A percentile compares a stretch with the other conserved stretches of the same genome.
phyloP scores from a whole-genome alignment of 768 basidiomycete species.

The Rhodosporidiobolus sp. region DNA sequence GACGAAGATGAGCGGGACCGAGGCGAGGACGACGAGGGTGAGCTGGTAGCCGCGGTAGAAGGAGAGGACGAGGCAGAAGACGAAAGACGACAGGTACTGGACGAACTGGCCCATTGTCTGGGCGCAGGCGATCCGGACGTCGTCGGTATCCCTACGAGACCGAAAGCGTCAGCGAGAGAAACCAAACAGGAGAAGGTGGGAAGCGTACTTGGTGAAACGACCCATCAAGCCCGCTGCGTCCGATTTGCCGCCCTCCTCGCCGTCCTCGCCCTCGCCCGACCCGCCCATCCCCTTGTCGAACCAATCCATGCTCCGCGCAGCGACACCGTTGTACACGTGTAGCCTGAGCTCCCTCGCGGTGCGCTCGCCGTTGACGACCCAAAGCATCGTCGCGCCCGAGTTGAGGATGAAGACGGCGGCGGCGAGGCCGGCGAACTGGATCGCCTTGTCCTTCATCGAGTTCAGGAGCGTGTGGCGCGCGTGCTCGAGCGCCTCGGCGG shows the following conservation, averaged over 20 bases:
- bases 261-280: conserved; percentile 51
- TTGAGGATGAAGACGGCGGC: conserved; percentile 66
- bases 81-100: conserved; percentile 73
- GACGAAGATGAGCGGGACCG: conserved; percentile 75
- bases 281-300: conserved; percentile 72
- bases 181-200: neutral
- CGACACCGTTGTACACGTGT: conserved; percentile 66
- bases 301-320: conserved; percentile 76
- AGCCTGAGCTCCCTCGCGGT: conserved; percentile 67
- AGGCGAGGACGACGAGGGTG: conserved; percentile 85
- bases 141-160: conserved; percentile 82
- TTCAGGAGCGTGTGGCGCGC: conserved; percentile 27
- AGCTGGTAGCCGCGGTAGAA: conserved; percentile 75
- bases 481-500: neutral
- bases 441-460: conserved; percentile 41
- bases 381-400: conserved; percentile 70
- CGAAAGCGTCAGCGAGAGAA: neutral
- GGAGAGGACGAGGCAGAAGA: conserved; percentile 76
- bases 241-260: conserved; percentile 53
- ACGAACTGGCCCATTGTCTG: conserved; percentile 72
- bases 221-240: conserved; percentile 91
- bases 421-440: conserved; percentile 58
- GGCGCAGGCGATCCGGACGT: conserved; percentile 79
- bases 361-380: conserved; percentile 83
- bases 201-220: conserved; percentile 72